These are phyloP conservation scores for Alternaria dauci DNA, from an alignment of 2,329 filamentous ascomycete species.

Conservation along the genomic window DNA sequence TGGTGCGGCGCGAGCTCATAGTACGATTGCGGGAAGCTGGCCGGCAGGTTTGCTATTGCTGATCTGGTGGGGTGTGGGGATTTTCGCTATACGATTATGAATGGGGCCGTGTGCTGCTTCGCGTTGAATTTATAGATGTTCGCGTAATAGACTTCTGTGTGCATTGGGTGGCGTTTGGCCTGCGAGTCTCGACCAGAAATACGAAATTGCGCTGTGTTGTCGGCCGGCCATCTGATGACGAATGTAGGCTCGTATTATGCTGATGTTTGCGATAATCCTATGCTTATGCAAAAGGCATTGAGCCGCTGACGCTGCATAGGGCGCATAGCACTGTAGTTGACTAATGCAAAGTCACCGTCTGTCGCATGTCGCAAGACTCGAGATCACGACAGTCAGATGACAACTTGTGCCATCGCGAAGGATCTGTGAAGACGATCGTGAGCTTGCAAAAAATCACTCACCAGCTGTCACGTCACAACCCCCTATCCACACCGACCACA, in stretches of 20 bases:
- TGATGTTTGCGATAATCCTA: neutral
- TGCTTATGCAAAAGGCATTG: neutral
- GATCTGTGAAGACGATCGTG: neutral
- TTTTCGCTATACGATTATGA: conserved; percentile 29
- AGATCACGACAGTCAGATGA: conserved; percentile 1
- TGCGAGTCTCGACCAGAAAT: neutral
- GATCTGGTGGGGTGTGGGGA: conserved; percentile 22
- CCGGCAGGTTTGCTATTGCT: conserved; percentile 24
- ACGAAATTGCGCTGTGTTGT: neutral
- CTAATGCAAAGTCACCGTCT: neutral
- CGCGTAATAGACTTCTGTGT: conserved; percentile 18
- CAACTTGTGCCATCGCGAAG: neutral
- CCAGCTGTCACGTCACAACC: conserved; percentile 6
- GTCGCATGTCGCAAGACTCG: neutral
- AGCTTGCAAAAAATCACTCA: neutral
- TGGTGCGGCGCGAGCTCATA: conserved; percentile 4
- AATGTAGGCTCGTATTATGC: neutral
- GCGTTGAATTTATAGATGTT: neutral
- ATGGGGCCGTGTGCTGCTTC: neutral
- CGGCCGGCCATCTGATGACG: neutral
- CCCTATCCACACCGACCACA: conserved; percentile 10
- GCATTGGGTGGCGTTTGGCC: conserved; percentile 18
- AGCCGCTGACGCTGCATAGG: neutral
- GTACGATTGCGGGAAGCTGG: conserved; percentile 11
- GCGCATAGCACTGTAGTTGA: neutral